Base-by-base conservation (phyloP, 345 rosid genomes). In the Adansonia digitata region DNA sequence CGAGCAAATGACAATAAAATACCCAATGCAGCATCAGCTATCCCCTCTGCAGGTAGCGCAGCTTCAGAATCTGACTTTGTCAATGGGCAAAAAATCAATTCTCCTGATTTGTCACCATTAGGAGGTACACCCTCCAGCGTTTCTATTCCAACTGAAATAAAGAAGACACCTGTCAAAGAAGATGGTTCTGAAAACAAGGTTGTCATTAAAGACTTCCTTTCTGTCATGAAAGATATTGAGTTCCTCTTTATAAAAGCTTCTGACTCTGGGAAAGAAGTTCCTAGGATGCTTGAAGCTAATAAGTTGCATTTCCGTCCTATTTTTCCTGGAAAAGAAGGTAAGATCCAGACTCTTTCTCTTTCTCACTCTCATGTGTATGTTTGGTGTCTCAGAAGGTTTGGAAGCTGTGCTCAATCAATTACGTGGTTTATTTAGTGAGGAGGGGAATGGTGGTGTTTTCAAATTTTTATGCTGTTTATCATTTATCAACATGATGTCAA, bases 281-380 rank as follows among this genome's bases (percentile, higher is more conserved):
- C 97, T 46, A 88, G 94, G 84, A 93, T 95, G 99, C 96, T 95
- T 69, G 98, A 91, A 87, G 99, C 94, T 76, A 90, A 93, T 81
- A 95, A 93, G 67, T 73, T 95, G 82, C 94, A 90, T 85, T 89
- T 91, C 74, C 97, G 93, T 69, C 97, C 96, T 31, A 83, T 90
- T 78, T 79, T 81, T 56, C 74, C 82, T 0, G 84, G 78, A 69
- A 88, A 86, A 86, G 88, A 88, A 74, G 82, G 95, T 91, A 86
- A 74, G 69, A 26, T 22, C 63, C 71, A 43, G 75, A 70, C 69
- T 81, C 77, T 72, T 1, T 42, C 14, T 60, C 67, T 62, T 59
- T 77, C 34, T 18, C 66, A 24, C 26, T 40, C n/a, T 40, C 17
- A 39, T 55, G 43, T 53, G 66, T 67, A 42, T 46, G 39, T n/a